Evolutionary conservation across 1,284 basidiomycete species (phyloP).

Genomic region (Rhodotorula sp.): DNA sequence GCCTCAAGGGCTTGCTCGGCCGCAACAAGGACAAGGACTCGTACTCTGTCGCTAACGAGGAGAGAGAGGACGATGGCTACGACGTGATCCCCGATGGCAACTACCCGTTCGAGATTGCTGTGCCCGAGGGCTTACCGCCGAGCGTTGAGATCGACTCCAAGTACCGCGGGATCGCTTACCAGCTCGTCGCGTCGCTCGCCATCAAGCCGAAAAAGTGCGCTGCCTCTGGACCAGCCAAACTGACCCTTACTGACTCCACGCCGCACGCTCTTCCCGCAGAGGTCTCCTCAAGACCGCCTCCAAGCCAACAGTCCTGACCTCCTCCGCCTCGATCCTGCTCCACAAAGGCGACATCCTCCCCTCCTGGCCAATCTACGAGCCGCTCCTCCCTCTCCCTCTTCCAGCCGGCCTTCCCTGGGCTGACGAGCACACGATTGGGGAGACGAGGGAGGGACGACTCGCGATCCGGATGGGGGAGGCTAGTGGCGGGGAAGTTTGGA

Average conservation of each 20-base stretch:
- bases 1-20: slow-evolving; percentile 11
- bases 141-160: slow-evolving; percentile 21
- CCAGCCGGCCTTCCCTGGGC: slow-evolving; percentile 26
- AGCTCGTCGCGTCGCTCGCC: slow-evolving; percentile 34
- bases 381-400: slow-evolving; percentile 13
- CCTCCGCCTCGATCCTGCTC: slow-evolving; percentile 21
- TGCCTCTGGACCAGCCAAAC: too few species aligned
- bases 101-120: slow-evolving; percentile 32
- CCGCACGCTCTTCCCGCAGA: background rate
- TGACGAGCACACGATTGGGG: slow-evolving; percentile 17
- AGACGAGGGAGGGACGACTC: slow-evolving; percentile 12
- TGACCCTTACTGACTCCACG: too few species aligned
- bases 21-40: background rate
- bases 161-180: slow-evolving; percentile 22
- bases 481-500: slow-evolving; percentile 9
- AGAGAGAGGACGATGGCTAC: slow-evolving; percentile 26
- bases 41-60: background rate
- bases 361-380: slow-evolving; percentile 23
- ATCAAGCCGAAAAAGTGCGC: slow-evolving; percentile 29
- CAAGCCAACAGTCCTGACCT: slow-evolving; percentile 10
- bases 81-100: slow-evolving; percentile 33
- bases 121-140: slow-evolving; percentile 35
- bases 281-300: slow-evolving; percentile 13
- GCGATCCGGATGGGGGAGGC: background rate
- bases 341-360: slow-evolving; percentile 31